Base-by-base conservation (phyloP, 345 rosid genomes). In the Eucalyptus decipiens region DNA sequence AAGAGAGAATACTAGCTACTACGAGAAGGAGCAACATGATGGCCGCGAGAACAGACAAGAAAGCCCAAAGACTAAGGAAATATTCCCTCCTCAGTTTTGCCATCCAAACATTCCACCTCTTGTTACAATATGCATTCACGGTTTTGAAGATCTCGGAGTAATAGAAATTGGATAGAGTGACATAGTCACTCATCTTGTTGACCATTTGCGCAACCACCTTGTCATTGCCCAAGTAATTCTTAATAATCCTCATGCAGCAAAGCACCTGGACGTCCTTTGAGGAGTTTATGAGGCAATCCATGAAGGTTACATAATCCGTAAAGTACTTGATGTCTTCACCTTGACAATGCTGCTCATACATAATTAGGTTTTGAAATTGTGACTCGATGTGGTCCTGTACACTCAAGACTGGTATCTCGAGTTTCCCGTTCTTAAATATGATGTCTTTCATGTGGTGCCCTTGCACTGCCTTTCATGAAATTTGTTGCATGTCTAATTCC, bases 221-320 rank as follows among this genome's bases (percentile, higher is more conserved):
- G 4, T 62, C 32, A 7, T 62, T 9, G 17, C 34, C 34, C 3
- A 6, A 14, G 18, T 62, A 62, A 9, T 14, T 62, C 34, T 62
- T 30, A 0, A 30, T 30, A 15, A 62, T 62, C 69, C 18, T 1
- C 0, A 0, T 0, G 9, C 2, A 1, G 34, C 9, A 0, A 1
- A 62, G 69, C 69, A 14, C 8, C 69, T 4, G 0, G 0, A 62
- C 5, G 0, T 62, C 9, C 69, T 13, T 13, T 6, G 34, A 6
- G 1, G 34, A 28, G 15, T 28, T 62, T 12, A 62, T 13, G 34
- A 62, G 69, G 17, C 17, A 62, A 28, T 62, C 34, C 32, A 28
- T 62, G 69, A 58, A 62, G 30, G 69, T 62, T 9, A 28, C 17
- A 15, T 62, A 62, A 13, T 62, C 9, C 3, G 5, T 62, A 14